Conservation (phyloP, 2,329 filamentous ascomycete genomes). For the Pseudodiploospora longispora region DNA sequence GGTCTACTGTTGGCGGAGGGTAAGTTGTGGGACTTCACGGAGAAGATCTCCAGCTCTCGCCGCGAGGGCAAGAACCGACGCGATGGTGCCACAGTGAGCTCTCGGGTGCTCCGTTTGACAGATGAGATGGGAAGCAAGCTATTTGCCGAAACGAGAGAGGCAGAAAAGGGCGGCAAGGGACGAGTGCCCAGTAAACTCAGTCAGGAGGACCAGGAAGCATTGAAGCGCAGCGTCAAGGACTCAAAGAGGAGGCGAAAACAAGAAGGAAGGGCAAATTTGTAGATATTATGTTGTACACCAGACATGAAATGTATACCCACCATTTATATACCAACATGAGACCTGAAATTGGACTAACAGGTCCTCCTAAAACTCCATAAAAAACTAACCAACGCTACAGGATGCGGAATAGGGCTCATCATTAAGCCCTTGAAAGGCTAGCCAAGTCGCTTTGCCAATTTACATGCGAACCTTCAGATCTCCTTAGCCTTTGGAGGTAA, state of each 20-base stretch:
- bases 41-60: constrained; percentile 72
- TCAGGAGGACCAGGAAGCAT: constrained; percentile 39
- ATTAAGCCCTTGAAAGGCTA: too few species aligned
- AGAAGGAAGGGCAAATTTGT: constrained; percentile 45
- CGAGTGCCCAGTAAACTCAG: constrained; percentile 36
- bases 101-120: constrained; percentile 68
- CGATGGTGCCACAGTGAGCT: constrained; percentile 85
- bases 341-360: too few species aligned
- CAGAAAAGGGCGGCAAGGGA: constrained; percentile 26
- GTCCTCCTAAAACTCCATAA: too few species aligned
- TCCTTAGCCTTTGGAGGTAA: constrained; percentile 35
- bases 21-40: constrained; percentile 83
- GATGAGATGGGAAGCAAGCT: constrained; percentile 64
- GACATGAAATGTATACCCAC: constrained; percentile 3
- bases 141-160: constrained; percentile 49
- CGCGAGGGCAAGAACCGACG: constrained; percentile 92
- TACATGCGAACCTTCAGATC: background rate
- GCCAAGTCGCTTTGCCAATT: too few species aligned
- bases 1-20: constrained; percentile 61
- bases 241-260: constrained; percentile 40
- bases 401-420: too few species aligned
- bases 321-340: constrained; percentile 7
- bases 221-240: constrained; percentile 36
- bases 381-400: too few species aligned
- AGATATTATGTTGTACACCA: constrained; percentile 8